phyloP scores from a whole-genome alignment of 108 stramenopile species.

The Licmophora abbreviata region DNA sequence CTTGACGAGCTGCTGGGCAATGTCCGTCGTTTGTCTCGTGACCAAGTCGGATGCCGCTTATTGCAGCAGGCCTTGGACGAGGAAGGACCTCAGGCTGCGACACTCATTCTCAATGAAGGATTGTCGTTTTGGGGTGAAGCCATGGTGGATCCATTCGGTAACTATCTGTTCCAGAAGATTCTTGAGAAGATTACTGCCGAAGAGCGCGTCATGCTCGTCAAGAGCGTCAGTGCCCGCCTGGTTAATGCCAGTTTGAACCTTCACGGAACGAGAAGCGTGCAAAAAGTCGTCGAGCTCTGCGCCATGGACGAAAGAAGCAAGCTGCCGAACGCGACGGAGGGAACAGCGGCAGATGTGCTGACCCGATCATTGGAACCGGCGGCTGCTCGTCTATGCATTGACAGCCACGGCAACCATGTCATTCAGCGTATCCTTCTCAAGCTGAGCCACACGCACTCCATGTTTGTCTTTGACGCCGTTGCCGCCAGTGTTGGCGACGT shows the following conservation, averaged over 20 bases:
- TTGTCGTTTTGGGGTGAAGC: conserved; percentile 89
- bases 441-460: conserved; percentile 80
- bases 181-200: conserved; percentile 83
- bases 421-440: conserved; percentile 92
- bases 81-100: conserved; percentile 84
- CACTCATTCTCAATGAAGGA: conserved; percentile 89
- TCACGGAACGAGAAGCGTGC: conserved; percentile 95
- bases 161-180: conserved; percentile 98
- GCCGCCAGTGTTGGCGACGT: conserved; percentile 86
- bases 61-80: conserved; percentile 95
- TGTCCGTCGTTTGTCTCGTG: conserved; percentile 79
- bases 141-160: conserved; percentile 97
- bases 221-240: conserved; percentile 76
- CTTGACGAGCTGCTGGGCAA: conserved; percentile 74
- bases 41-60: conserved; percentile 93
- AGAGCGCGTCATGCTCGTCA: conserved; percentile 79
- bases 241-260: conserved; percentile 93
- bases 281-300: conserved; percentile 95
- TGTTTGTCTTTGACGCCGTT: conserved; percentile 92
- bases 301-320: conserved; percentile 53
- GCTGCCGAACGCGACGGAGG: conserved; percentile 1
- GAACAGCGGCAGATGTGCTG: conserved; percentile 70
- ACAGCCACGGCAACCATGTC: conserved; percentile 97
- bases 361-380: conserved; percentile 76
- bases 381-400: conserved; percentile 92